phyloP scores from a whole-genome alignment of 176 grass and related monocot species.

The Zea luxurians region DNA sequence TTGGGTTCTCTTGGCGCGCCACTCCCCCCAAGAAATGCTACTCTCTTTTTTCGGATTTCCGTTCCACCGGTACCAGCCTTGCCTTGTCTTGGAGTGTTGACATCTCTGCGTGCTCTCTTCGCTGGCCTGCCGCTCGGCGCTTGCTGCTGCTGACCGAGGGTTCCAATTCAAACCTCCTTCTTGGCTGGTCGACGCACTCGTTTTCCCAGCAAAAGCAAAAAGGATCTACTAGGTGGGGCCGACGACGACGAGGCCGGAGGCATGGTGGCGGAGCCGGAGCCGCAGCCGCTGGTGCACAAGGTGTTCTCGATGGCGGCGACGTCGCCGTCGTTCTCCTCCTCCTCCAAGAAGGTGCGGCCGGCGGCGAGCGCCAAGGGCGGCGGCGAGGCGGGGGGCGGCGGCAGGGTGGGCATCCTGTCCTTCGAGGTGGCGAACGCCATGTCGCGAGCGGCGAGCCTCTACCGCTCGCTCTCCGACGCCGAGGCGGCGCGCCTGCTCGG shows the following conservation, averaged over 20 bases:
- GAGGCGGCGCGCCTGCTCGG: constrained; percentile 47
- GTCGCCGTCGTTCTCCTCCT: constrained; percentile 39
- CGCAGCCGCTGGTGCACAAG: constrained; percentile 69
- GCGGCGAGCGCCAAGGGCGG: not conserved
- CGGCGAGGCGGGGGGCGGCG: not conserved
- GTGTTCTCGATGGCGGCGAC: constrained; percentile 61
- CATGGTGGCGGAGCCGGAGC: constrained; percentile 72
- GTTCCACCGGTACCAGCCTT: not conserved
- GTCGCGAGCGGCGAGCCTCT: constrained; percentile 72
- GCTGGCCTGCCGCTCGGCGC: constrained; percentile 8
- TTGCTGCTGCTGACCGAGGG: not conserved
- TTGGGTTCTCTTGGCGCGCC: not conserved
- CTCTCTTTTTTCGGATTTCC: not conserved
- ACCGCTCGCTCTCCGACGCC: constrained; percentile 77
- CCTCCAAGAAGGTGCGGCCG: constrained; percentile 58
- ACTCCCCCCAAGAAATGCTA: not conserved
- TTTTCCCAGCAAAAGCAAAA: not conserved
- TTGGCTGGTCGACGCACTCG: not conserved
- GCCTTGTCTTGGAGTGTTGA: constrained; percentile 18
- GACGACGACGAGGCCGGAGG: not conserved
- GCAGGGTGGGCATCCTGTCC: constrained; percentile 73
- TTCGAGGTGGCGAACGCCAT: constrained; percentile 94
- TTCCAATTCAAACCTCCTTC: not conserved
- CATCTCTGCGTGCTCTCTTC: not conserved
- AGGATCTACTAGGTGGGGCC: not conserved